A percentile compares a stretch with the other conserved stretches of the same genome.
These are phyloP conservation scores for Pythium insidiosum DNA, from an alignment of 352 stramenopile species.

Conservation along the genomic window DNA sequence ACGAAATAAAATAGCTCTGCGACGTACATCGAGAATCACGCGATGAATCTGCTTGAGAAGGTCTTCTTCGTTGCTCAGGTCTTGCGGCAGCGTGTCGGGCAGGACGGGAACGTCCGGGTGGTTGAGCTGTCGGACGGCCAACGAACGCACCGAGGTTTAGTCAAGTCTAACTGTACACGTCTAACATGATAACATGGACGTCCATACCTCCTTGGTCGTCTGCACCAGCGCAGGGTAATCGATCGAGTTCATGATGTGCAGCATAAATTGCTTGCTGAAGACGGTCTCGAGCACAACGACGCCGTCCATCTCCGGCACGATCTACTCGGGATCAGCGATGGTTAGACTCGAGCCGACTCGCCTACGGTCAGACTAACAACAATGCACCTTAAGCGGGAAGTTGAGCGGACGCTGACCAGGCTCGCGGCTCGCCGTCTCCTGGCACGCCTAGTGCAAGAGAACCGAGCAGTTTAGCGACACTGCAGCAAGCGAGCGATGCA, in stretches of 20 bases:
- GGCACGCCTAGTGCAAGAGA: slow-evolving; percentile 53
- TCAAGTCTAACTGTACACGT: neutral
- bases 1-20: neutral
- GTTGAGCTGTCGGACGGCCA: slow-evolving; percentile 38
- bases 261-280: slow-evolving; percentile 79
- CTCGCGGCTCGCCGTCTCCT: slow-evolving; percentile 62
- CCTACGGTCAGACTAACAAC: neutral
- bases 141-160: too few species aligned
- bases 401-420: slow-evolving; percentile 55
- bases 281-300: slow-evolving; percentile 73
- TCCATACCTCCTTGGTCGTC: slow-evolving; percentile 62
- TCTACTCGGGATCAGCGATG: slow-evolving; percentile 21
- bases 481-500: neutral
- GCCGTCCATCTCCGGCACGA: slow-evolving; percentile 69
- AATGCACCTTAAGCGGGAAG: slow-evolving; percentile 62
- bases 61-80: slow-evolving; percentile 52
- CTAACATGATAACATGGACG: too few species aligned
- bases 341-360: neutral
- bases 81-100: slow-evolving; percentile 47
- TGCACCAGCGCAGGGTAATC: slow-evolving; percentile 70
- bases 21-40: slow-evolving; percentile 74
- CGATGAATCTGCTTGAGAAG: slow-evolving; percentile 70
- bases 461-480: too few species aligned
- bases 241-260: slow-evolving; percentile 84
- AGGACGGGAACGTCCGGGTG: slow-evolving; percentile 71